These are phyloP conservation scores for Trichoderma sp. DNA, from an alignment of 2,329 filamentous ascomycete genomes.

Conservation along the genomic window DNA sequence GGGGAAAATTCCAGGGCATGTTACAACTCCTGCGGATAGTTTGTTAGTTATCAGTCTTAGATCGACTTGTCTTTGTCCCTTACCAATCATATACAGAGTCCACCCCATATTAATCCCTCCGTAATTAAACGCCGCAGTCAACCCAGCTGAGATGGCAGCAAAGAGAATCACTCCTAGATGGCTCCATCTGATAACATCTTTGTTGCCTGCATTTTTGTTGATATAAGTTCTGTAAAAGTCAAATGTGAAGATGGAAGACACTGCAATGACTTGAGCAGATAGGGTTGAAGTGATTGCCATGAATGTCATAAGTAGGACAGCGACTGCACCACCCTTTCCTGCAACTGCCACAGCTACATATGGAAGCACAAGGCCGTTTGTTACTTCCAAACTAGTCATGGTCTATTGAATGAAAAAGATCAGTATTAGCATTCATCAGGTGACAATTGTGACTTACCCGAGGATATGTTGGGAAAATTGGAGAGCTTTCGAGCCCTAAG, in stretches of 20 bases:
- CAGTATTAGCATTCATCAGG: background rate
- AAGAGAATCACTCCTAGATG: constrained; percentile 8
- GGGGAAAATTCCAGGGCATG: constrained; percentile 4
- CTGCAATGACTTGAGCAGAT: background rate
- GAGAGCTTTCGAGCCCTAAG: background rate
- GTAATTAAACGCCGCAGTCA: background rate
- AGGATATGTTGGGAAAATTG: constrained; percentile 1
- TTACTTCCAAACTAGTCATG: background rate
- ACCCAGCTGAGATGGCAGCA: background rate
- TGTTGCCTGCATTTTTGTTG: constrained; percentile 3
- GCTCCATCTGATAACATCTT: constrained; percentile 3
- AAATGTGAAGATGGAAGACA: constrained; percentile 9
- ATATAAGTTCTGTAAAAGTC: constrained; percentile 9
- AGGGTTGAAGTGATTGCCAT: constrained; percentile 6
- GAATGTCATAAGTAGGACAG: background rate
- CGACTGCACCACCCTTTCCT: constrained; percentile 3
- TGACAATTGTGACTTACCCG: background rate
- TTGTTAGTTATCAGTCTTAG: background rate
- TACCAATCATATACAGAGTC: constrained; percentile 13
- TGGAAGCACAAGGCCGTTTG: constrained; percentile 3
- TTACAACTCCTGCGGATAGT: background rate
- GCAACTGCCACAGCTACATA: constrained; percentile 8
- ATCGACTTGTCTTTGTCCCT: background rate
- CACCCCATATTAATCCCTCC: constrained; percentile 7
- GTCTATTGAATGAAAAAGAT: background rate